Evolutionary conservation across 192 early-diverging fungal genomes (phyloP), one percentile per base, ranked within the genome.

Genomic region (Backusella australiensis): DNA sequence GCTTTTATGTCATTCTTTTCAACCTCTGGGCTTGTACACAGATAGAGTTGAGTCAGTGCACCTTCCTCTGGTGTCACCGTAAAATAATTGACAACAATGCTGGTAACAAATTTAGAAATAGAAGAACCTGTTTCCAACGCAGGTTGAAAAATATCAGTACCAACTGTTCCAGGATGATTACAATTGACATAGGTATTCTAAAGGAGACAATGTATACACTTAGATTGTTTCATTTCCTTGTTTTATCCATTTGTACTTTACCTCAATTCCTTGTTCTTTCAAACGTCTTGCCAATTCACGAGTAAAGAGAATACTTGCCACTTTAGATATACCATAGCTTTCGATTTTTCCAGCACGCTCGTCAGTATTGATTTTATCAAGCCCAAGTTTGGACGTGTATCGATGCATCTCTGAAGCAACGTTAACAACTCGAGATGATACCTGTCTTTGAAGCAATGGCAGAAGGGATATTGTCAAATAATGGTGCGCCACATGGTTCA

Each of bases 401-500:
- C 71, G 41, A 34, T 82, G 73, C 3, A 34, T 75, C 9, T 67
- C 19, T 7, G 79, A 82, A 38, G 70, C 59, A 59, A 82, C 75
- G 69, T 59, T 73, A 7, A 82, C 78, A 36, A 79, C 75, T 23
- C 81, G 77, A 12, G 41, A 59, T 5, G 74, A 53, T 12, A 41
- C 49, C 11, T 56, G 67, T n/a, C 72, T 63, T 70, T 82, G 66
- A 41, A 82, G 34, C 17, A 73, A 7, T 34, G 77, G 77, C 1
- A 79, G 35, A 1, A 82, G 71, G 32, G 41, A 23, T 0, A 59
- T 66, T 15, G 77, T 79, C 26, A 82, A 67, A 63, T 73, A 72
- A 21, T 74, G 79, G 9, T 84, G 84, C 14, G 83, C 90, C 0
- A 91, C 72, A 77, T 91, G 88, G 63, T 87, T 89, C 15, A 76